These are phyloP conservation scores for Dimargaris verticillata DNA, from an alignment of 192 early-diverging fungal genomes.

Conservation along the genomic window DNA sequence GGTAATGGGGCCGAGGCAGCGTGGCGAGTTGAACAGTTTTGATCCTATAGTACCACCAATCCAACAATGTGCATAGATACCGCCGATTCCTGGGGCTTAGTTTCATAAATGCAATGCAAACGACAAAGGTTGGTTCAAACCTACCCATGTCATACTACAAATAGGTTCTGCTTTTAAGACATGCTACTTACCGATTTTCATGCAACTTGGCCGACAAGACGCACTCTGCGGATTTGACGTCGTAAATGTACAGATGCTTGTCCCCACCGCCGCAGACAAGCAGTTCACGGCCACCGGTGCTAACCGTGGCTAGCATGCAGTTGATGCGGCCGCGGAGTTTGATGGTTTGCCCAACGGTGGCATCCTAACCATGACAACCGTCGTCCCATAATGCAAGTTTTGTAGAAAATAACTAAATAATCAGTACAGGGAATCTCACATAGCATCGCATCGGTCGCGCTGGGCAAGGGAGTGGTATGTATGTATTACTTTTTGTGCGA, in stretches of 20 bases:
- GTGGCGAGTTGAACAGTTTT: slow-evolving; percentile 22
- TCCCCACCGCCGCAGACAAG: slow-evolving; percentile 42
- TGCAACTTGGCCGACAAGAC: slow-evolving; percentile 27
- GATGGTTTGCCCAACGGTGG: slow-evolving; percentile 14
- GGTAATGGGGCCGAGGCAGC: slow-evolving; percentile 14
- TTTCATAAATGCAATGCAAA: slow-evolving; percentile 16
- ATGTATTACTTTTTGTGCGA: slow-evolving; percentile 20
- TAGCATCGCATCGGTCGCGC: slow-evolving; percentile 17
- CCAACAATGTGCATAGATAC: slow-evolving; percentile 17
- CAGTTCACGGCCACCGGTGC: slow-evolving; percentile 23
- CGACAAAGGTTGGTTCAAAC: slow-evolving; percentile 25
- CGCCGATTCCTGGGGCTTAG: slow-evolving; percentile 23
- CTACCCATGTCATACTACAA: slow-evolving; percentile 18
- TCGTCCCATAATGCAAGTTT: background rate
- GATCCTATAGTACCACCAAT: slow-evolving; percentile 14
- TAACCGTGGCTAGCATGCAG: slow-evolving; percentile 19
- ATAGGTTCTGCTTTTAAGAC: background rate
- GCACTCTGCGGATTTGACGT: slow-evolving; percentile 23
- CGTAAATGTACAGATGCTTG: slow-evolving; percentile 36
- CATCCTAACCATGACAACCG: slow-evolving; percentile 13
- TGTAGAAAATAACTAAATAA: no score
- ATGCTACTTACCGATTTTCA: slow-evolving; percentile 17
- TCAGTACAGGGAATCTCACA: slow-evolving; percentile 9
- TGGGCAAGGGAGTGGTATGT: slow-evolving; percentile 14
- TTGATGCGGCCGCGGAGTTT: slow-evolving; percentile 20